Evolutionary conservation across 306 rosid genomes (phyloP), one percentile per base, ranked within the genome.

Genomic region (Sechiopsis laciniata): DNA sequence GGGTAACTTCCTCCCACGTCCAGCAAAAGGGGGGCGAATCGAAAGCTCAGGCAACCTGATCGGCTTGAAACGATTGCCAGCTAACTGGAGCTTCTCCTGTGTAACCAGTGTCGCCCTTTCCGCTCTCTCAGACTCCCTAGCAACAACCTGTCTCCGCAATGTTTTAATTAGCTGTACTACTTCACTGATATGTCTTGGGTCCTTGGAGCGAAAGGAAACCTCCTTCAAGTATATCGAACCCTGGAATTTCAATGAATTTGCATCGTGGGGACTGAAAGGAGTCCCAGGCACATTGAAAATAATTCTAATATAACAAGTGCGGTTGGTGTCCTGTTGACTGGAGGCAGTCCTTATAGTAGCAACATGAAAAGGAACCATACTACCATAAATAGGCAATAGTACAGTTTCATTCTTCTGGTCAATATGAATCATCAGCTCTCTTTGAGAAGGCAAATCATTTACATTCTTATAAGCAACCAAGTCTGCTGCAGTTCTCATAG

Each of bases 91-190:
- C 81, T 82, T 93, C 86, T 93, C 98, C 85, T 93, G 97, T 24
- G 97, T 88, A 76, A 93, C 97, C 80, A 93, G 80, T 10, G 98
- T 93, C 37, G 98, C 98, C 82, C 96, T 86, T 83, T 93, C 97
- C 76, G 98, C 98, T 82, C 90, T 87, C 87, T 90, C 96, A n/a
- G 93, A 90, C 81, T 93, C 98, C 86, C 98, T 87, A 17, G 90
- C 84, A 55, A 85, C 90, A 81, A 93, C 96, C 76, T 85, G 97
- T 56, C 96, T 85, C 64, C 96, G 77, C 29, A 93, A 92, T n/a
- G 92, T 76, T 77, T 93, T 90, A 75, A 93, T 90, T 79, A 78
- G 83, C 83, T 90, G 97, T 68, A 90, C 96, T 63, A 86, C 85
- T 82, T 93, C 98, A 78, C 87, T 87, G 46, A 86, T 84, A 79